These are phyloP conservation scores for Gossypium mustelinum DNA, from an alignment of 345 rosid species.

Conservation along the genomic window DNA sequence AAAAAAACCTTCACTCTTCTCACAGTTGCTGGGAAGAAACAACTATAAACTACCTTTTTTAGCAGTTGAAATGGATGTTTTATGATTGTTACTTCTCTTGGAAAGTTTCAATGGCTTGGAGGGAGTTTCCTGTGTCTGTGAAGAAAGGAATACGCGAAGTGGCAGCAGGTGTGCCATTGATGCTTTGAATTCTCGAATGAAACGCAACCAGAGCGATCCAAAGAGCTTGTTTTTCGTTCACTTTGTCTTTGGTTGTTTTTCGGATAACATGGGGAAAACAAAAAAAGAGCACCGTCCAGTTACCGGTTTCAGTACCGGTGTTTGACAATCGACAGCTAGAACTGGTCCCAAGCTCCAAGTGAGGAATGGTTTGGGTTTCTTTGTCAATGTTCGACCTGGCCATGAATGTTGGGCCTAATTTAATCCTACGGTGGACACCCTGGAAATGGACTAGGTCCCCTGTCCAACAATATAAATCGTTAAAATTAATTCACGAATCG, in stretches of 20 bases:
- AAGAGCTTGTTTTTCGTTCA: not conserved
- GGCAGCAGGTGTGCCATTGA: constrained; percentile 14
- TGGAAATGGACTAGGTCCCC: not conserved
- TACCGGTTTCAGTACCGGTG: not conserved
- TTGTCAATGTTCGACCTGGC: not conserved
- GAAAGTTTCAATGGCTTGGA: constrained; percentile 5
- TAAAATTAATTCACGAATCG: no score
- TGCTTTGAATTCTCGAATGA: not conserved
- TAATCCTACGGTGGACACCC: not conserved
- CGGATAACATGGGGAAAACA: not conserved
- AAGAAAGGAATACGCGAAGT: constrained; percentile 10
- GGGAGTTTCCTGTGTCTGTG: not conserved
- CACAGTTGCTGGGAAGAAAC: not conserved
- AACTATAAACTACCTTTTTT: constrained; percentile 13
- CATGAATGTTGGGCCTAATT: not conserved
- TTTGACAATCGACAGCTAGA: not conserved
- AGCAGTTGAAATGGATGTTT: not conserved
- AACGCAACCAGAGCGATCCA: not conserved
- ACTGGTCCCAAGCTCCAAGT: not conserved
- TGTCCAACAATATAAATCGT: no score
- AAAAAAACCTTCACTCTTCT: not conserved
- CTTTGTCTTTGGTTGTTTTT: not conserved
- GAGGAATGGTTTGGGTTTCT: not conserved
- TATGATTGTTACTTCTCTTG: constrained; percentile 3
- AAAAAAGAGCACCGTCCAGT: not conserved